Conservation (phyloP, 441 rosid genomes). For the Pelargonium cotyledonis region DNA sequence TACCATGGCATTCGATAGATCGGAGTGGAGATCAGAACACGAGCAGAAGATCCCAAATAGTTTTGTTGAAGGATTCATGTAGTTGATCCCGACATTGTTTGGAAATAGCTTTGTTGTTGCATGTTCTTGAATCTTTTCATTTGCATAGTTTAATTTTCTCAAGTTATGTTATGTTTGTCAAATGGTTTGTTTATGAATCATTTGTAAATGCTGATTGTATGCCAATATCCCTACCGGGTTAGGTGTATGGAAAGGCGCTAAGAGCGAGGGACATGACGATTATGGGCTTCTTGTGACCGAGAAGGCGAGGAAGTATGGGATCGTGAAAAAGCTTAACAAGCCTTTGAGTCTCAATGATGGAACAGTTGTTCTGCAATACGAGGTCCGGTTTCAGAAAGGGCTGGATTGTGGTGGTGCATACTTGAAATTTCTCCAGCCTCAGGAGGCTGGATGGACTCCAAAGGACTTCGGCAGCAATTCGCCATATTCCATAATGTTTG, state of each 20-base stretch:
- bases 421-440: slow-evolving; percentile 32
- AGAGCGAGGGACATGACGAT: slow-evolving; percentile 34
- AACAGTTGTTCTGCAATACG: slow-evolving; percentile 27
- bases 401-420: slow-evolving; percentile 36
- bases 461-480: slow-evolving; percentile 21
- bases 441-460: slow-evolving; percentile 26
- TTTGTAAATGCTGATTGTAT: background rate
- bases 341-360: slow-evolving; percentile 20
- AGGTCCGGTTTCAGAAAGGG: slow-evolving; percentile 29
- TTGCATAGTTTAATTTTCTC: background rate
- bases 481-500: slow-evolving; percentile 33
- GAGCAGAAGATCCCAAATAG: too few species aligned
- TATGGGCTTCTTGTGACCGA: slow-evolving; percentile 34
- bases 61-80: too few species aligned
- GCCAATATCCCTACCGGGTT: background rate
- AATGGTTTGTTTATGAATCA: background rate
- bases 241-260: slow-evolving; percentile 34
- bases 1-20: background rate
- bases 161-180: background rate
- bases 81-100: too few species aligned
- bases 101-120: too few species aligned
- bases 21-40: too few species aligned
- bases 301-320: slow-evolving; percentile 27
- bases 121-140: background rate
- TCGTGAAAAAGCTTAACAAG: slow-evolving; percentile 26